Conservation (phyloP, 164 flowering plant genomes). For the Stephania japonica region DNA sequence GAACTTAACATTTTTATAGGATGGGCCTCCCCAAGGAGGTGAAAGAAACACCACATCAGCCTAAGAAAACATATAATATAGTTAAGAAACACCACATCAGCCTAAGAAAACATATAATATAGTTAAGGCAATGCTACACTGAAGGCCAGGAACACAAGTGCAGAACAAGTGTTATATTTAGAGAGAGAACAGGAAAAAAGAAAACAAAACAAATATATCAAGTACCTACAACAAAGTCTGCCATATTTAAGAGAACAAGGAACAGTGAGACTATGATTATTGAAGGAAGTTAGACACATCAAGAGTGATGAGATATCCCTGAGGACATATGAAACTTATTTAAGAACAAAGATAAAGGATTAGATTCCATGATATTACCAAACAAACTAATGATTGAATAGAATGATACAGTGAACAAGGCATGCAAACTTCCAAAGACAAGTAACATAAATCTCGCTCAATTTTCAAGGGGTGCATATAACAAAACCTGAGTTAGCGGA, state of each 20-base stretch:
- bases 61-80: no score
- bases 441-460: background rate
- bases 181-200: no score
- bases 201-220: no score
- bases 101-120: constrained; percentile 24
- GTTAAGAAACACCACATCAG: constrained; percentile 37
- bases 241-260: background rate
- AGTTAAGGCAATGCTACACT: background rate
- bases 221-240: no score
- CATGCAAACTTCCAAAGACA: background rate
- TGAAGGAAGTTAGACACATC: background rate
- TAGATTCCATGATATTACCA: no score
- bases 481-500: background rate
- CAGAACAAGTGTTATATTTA: background rate
- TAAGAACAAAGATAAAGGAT: no score
- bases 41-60: no score
- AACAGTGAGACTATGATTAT: background rate
- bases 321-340: no score
- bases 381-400: no score
- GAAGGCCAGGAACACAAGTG: no score
- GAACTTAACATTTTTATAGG: constrained; percentile 26
- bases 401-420: background rate
- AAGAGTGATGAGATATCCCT: background rate
- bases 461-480: background rate
- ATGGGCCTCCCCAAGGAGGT: constrained; percentile 71